These are phyloP conservation scores for Diaporthe citrichinensis DNA, from an alignment of 2,329 filamentous ascomycete genomes.

Conservation along the genomic window DNA sequence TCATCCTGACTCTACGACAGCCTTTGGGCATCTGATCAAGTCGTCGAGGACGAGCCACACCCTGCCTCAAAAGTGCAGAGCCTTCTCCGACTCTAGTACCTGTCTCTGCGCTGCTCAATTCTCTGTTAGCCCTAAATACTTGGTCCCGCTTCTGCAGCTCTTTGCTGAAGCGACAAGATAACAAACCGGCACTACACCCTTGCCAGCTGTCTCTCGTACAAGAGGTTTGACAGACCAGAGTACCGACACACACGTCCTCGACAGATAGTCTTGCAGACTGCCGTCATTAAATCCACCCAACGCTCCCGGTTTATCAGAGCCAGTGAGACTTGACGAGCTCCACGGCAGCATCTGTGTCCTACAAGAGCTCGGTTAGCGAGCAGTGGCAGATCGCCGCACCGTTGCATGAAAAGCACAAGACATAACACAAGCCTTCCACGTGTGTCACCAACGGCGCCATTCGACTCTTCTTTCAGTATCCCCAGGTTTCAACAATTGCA, in stretches of 20 bases:
- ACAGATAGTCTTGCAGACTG: slow-evolving; percentile 32
- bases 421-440: slow-evolving; percentile 42
- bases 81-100: neutral
- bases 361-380: slow-evolving; percentile 55
- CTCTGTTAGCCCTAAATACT: neutral
- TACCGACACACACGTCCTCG: slow-evolving; percentile 24
- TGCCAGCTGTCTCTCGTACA: slow-evolving; percentile 21
- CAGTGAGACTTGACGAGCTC: slow-evolving; percentile 53
- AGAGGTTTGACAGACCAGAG: slow-evolving; percentile 8
- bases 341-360: slow-evolving; percentile 56
- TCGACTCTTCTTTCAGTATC: slow-evolving; percentile 35
- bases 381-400: slow-evolving; percentile 43
- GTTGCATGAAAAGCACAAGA: slow-evolving; percentile 45
- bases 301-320: slow-evolving; percentile 45
- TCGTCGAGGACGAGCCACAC: neutral
- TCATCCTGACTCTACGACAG: neutral
- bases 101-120: slow-evolving; percentile 12
- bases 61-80: neutral
- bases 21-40: neutral
- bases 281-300: slow-evolving; percentile 35
- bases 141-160: slow-evolving; percentile 18
- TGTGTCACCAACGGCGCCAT: slow-evolving; percentile 47
- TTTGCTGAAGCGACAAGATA: slow-evolving; percentile 28
- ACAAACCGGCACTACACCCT: slow-evolving; percentile 29
- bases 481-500: slow-evolving; percentile 42